A percentile compares a stretch with the other conserved stretches of the same genome.
Conservation (phyloP, 1,284 basidiomycete species). For the Apiotrichum gamsii region DNA sequence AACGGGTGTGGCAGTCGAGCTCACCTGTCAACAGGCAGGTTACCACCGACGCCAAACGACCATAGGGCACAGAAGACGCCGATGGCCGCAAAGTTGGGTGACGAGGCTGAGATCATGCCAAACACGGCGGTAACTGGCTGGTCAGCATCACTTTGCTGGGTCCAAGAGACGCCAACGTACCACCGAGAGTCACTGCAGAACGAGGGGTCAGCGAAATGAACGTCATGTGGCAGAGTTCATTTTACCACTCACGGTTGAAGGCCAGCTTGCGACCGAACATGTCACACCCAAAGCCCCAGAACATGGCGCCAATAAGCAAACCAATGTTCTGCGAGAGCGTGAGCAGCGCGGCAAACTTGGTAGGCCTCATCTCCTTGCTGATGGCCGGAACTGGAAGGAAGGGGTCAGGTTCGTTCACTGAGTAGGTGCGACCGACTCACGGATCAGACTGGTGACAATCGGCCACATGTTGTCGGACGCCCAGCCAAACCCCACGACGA, state of each 20-base stretch:
- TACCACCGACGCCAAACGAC: slow-evolving; percentile 59
- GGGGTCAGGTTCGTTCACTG: too few species aligned
- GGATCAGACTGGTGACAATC: slow-evolving; percentile 24
- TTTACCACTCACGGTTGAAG: slow-evolving; percentile 46
- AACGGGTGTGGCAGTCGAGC: too few species aligned
- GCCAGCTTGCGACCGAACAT: slow-evolving; percentile 48
- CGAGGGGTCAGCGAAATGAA: too few species aligned
- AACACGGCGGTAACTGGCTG: slow-evolving; percentile 54
- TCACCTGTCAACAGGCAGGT: slow-evolving; percentile 56
- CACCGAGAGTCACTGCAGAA: slow-evolving; percentile 57
- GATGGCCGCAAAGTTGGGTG: slow-evolving; percentile 54
- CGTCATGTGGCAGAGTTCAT: too few species aligned
- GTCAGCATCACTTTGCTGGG: not conserved
- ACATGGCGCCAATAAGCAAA: slow-evolving; percentile 34
- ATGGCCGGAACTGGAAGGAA: slow-evolving; percentile 50
- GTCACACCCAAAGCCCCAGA: slow-evolving; percentile 52
- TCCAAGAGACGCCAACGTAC: slow-evolving; percentile 52
- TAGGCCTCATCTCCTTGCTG: slow-evolving; percentile 48
- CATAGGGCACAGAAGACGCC: slow-evolving; percentile 57
- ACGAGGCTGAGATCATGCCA: slow-evolving; percentile 54
- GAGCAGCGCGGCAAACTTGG: slow-evolving; percentile 19
- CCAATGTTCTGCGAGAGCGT: slow-evolving; percentile 36
- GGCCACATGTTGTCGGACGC: slow-evolving; percentile 47
- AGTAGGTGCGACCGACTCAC: too few species aligned
- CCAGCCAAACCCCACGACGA: slow-evolving; percentile 51